Evolutionary conservation across 129 eudicot species (phyloP), one percentile per base, ranked within the genome.

Genomic region (Flaveria sonorensis): DNA sequence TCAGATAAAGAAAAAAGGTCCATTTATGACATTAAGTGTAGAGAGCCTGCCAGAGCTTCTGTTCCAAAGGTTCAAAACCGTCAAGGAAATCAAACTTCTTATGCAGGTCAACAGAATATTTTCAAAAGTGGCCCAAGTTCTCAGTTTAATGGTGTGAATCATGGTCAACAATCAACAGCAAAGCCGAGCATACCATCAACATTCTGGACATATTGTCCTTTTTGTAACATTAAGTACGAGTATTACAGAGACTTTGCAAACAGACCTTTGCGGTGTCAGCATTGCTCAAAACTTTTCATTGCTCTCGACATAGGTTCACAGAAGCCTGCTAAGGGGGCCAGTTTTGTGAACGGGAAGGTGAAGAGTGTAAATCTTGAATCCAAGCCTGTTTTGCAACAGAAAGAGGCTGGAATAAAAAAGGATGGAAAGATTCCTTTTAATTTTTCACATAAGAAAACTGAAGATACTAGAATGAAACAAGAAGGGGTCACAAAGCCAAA

Each of bases 161-260:
- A 82, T 64, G 80, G 61, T 13, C 85, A 83, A 14, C 72, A 84
- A 26, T 70, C 85, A 59, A 68, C 77, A 51, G 20, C 85, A 46
- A 78, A 68, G n/a, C 6, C 80, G 1, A 75, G 66, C 21, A 51
- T 59, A 14, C 80, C 23, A 48, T 82, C 67, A 63, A 36, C 87
- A 23, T 92, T 92, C 75, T 87, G 90, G 90, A 92, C 92, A 0
- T 56, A 65, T 20, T 92, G 97, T 47, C 91, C 92, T 14, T 85
- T 75, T 68, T 92, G 97, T 65, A 48, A 51, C 45, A 14, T 57
- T 1, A 89, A 53, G 70, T 87, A 82, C 55, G 89, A 85, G 85
- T 89, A 83, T 72, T 68, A 52, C 21, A 85, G 72, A 78, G 74
- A 78, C 5, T 63, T 13, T 68, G 71, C 82, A 2, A 79, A 89